Evolutionary conservation across 768 basidiomycete species (phyloP).

Genomic region (Phanerochaete sordida): DNA sequence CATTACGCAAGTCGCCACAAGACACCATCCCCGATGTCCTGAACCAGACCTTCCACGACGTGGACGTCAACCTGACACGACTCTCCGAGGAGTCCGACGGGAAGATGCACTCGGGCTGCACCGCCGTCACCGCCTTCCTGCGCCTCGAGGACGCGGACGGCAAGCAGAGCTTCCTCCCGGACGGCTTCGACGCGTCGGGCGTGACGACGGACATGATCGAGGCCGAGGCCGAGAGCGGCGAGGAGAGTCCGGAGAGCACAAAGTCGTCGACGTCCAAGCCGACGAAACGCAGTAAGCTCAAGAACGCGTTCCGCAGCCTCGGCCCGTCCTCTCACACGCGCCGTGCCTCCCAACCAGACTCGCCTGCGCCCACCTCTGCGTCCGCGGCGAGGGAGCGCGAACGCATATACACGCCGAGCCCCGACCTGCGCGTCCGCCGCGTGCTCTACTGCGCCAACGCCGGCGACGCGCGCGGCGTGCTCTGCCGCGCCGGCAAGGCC

Average conservation of each 20-base stretch:
- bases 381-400: background rate
- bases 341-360: conserved; percentile 13
- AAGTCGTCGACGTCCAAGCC: conserved; percentile 8
- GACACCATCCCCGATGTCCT: conserved; percentile 79
- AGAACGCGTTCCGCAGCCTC: conserved; percentile 52
- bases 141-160: conserved; percentile 84
- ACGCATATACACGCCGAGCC: conserved; percentile 16
- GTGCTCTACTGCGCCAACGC: conserved; percentile 96
- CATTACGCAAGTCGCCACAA: conserved; percentile 57
- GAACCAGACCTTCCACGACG: conserved; percentile 92
- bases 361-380: conserved; percentile 8
- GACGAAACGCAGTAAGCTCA: conserved; percentile 29
- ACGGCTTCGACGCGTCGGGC: conserved; percentile 17
- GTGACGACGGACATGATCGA: conserved; percentile 14
- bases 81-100: conserved; percentile 86
- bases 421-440: conserved; percentile 45
- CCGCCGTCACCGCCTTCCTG: conserved; percentile 93
- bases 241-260: conserved; percentile 23
- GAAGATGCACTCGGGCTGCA: conserved; percentile 95
- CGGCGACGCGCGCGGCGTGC: conserved; percentile 92
- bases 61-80: conserved; percentile 78
- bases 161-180: conserved; percentile 59
- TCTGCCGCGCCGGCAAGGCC: conserved; percentile 87
- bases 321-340: conserved; percentile 13
- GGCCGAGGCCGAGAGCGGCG: conserved; percentile 40